Percentiles rank a stretch among this genome's conserved stretches.
Evolutionary conservation across 176 grass and related monocot genomes (phyloP).

Genomic region (Otatea glauca): DNA sequence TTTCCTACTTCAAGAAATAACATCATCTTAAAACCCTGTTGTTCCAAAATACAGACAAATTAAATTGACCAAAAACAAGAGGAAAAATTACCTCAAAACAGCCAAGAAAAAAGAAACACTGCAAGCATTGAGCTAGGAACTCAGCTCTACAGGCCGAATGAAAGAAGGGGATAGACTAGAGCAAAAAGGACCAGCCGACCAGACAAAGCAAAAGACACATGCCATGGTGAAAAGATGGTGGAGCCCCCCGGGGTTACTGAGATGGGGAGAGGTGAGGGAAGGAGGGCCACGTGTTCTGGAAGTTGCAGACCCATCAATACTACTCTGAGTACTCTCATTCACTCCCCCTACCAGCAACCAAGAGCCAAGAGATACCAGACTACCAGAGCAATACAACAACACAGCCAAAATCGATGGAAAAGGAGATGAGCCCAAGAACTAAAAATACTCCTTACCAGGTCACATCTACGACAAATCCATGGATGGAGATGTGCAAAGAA

Average conservation of each 20-base stretch:
- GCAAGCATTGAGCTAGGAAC: slow-evolving; percentile 23
- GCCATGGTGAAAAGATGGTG: slow-evolving; percentile 60
- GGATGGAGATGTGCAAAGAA: not conserved
- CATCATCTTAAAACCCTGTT: slow-evolving; percentile 13
- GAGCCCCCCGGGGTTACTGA: slow-evolving; percentile 39
- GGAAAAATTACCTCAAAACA: slow-evolving; percentile 25
- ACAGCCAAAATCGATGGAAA: not conserved
- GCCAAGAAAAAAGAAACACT: not conserved
- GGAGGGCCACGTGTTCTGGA: slow-evolving; percentile 41
- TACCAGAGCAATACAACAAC: not conserved
- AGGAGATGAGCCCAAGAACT: not conserved
- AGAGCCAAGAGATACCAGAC: not conserved
- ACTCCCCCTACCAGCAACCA: slow-evolving; percentile 19
- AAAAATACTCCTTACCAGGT: not conserved
- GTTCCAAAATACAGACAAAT: not conserved
- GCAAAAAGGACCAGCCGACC: slow-evolving; percentile 46
- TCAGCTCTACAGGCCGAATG: slow-evolving; percentile 10
- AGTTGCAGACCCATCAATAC: slow-evolving; percentile 31
- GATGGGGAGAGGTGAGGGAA: slow-evolving; percentile 35
- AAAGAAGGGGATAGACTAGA: not conserved
- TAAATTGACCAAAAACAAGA: not conserved
- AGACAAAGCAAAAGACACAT: slow-evolving; percentile 56
- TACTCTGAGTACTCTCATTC: not conserved
- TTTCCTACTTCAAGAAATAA: slow-evolving; percentile 22
- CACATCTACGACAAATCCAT: slow-evolving; percentile 36